Percentiles rank a stretch among this genome's conserved stretches.
Conservation (phyloP, 345 rosid species). For the Populus nigra region DNA sequence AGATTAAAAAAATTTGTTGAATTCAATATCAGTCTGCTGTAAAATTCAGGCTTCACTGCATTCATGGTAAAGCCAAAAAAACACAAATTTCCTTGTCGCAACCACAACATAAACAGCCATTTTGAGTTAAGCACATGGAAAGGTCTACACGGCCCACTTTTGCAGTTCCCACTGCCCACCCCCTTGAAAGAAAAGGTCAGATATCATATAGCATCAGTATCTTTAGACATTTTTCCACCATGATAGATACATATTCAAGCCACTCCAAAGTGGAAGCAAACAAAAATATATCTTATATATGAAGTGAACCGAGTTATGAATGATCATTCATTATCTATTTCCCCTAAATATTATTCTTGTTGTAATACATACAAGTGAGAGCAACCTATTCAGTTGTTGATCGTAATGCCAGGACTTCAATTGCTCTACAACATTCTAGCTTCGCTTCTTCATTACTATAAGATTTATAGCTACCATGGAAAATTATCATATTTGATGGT, state of each 20-base stretch:
- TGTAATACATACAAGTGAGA: background rate
- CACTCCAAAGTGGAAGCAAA: background rate
- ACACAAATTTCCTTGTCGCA: background rate
- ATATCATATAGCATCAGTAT: background rate
- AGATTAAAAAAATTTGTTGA: background rate
- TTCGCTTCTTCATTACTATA: background rate
- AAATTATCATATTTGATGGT: background rate
- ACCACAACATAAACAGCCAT: background rate
- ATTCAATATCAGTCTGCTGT: background rate
- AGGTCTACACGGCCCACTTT: background rate
- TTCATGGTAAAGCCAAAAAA: background rate
- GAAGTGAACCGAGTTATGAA: background rate
- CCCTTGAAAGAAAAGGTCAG: background rate
- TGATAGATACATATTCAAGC: background rate
- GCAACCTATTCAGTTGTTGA: background rate
- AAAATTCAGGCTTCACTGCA: background rate
- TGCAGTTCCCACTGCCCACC: background rate
- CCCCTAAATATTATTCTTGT: background rate
- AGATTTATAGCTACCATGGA: background rate
- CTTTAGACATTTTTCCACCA: background rate
- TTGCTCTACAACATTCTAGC: background rate
- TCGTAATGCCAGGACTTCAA: background rate
- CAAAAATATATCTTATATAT: background rate
- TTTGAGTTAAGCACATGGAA: background rate
- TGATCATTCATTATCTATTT: background rate